These are phyloP conservation scores for Helotiales sp. DNA, from an alignment of 2,329 filamentous ascomycete species.

Conservation along the genomic window DNA sequence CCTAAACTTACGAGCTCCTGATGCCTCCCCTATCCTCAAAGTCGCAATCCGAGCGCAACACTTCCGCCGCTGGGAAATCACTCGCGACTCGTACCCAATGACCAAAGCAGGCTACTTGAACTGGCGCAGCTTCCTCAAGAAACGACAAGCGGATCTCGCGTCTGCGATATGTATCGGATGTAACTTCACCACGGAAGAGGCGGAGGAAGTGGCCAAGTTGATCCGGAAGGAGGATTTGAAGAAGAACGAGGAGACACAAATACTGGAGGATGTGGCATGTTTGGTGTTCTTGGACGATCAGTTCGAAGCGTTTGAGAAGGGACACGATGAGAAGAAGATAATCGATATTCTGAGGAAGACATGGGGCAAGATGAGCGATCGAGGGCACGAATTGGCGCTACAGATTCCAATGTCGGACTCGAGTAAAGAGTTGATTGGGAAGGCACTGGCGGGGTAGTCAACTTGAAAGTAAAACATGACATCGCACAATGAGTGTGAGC, in stretches of 20 bases:
- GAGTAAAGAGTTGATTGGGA: conserved; percentile 64
- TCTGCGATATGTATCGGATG: conserved; percentile 54
- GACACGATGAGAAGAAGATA: conserved; percentile 78
- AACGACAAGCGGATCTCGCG: conserved; percentile 70
- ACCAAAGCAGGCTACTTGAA: conserved; percentile 76
- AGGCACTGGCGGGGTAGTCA: conserved; percentile 56
- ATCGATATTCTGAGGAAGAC: conserved; percentile 73
- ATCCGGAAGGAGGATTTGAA: conserved; percentile 79
- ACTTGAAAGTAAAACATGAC: not conserved
- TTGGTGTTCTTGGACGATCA: conserved; percentile 88
- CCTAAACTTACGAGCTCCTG: conserved; percentile 64
- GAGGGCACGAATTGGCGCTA: conserved; percentile 67
- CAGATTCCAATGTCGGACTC: conserved; percentile 67
- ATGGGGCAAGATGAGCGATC: conserved; percentile 75
- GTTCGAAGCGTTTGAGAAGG: conserved; percentile 77
- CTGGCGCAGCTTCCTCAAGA: conserved; percentile 79
- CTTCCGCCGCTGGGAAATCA: conserved; percentile 82
- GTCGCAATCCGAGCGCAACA: conserved; percentile 85
- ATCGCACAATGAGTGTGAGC: not conserved
- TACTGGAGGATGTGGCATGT: conserved; percentile 84
- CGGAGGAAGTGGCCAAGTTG: conserved; percentile 68
- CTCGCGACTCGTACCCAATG: conserved; percentile 73
- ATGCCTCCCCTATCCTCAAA: conserved; percentile 69
- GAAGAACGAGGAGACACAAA: conserved; percentile 69
- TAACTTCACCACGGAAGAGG: conserved; percentile 52